A percentile compares a stretch with the other conserved stretches of the same genome.
These are phyloP conservation scores for Williopsis jadinii DNA, from an alignment of 1,139 yeast species.

Conservation along the genomic window DNA sequence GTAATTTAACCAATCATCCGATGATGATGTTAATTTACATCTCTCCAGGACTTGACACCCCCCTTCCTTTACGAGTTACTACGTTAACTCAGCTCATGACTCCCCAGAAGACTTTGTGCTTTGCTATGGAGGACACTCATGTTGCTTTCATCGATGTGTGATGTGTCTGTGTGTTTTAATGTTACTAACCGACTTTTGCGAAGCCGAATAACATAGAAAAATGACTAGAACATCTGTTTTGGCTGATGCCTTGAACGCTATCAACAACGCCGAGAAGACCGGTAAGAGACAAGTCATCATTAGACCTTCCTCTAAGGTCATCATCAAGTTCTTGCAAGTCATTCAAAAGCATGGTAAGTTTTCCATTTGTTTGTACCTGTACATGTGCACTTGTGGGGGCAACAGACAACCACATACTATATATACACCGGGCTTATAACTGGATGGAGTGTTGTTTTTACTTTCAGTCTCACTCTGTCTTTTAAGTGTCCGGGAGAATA, in stretches of 20 bases:
- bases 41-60: conserved; percentile 28
- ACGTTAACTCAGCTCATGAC: conserved; percentile 28
- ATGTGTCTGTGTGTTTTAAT: too few species aligned
- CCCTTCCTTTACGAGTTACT: conserved; percentile 9
- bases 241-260: conserved; percentile 98
- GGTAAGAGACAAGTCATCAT: conserved; percentile 99
- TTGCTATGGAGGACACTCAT: conserved; percentile 1
- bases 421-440: conserved; percentile 81
- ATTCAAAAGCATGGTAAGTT: conserved; percentile 81
- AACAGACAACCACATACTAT: not conserved
- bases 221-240: conserved; percentile 99
- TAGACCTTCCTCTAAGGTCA: conserved; percentile 99
- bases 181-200: too few species aligned
- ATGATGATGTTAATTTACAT: conserved; percentile 15
- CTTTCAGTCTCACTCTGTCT: conserved; percentile 87
- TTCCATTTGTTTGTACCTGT: not conserved
- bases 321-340: conserved; percentile 92
- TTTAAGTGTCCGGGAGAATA: conserved; percentile 91
- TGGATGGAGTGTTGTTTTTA: conserved; percentile 83
- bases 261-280: conserved; percentile 99
- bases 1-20: conserved; percentile 11
- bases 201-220: conserved; percentile 24
- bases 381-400: not conserved
- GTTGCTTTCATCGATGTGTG: not conserved
- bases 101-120: conserved; percentile 22